Base-by-base conservation (phyloP, 208 protist species). In the Angomonas deanei region DNA sequence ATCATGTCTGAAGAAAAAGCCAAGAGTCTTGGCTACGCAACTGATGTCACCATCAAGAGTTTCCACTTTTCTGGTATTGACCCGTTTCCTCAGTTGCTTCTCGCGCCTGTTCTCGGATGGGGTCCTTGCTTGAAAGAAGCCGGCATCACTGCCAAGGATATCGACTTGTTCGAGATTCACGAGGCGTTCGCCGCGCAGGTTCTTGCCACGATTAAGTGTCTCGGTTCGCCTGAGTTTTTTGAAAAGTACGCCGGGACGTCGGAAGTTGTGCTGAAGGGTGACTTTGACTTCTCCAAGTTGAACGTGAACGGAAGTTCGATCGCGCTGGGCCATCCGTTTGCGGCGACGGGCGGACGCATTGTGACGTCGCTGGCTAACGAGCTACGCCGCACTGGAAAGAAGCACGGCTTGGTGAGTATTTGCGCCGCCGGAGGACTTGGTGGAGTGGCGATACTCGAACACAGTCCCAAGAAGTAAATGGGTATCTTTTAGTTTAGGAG, bases 171-270 rank as follows among this genome's bases (percentile, higher is more conserved):
- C 57, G 90, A 96, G 63, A 86, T 96, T 26, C 90, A 96, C 56
- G 90, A 96, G 68, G 90, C 90, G 1, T 96, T 96, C 64, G 84
- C 87, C 19, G 84, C 88, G 31, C 91, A 96, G 71, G 88, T 94
- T 11, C 76, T 94, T 46, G 78, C 78, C 0, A 94, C 88, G 19
- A 74, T 92, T 55, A 86, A 86, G 68, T 82, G 70, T 66, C 38
- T 92, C 5, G 59, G 65, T 21, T 88, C 74, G 3, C 74, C 83
- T 17, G 85, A 94, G 57, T 94, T 92, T 57, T 90, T 83, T 52
- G 64, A 86, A 64, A 64, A 65, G 47, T 78, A 83, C 47, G 72
- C 84, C 8, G 60, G 58, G 10, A 61, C 57, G 2, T 52, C 27
- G 13, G 64, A 81, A 8, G 55, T 72, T 15, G 59, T 92, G 24